Conservation (phyloP, 169 alveolate species). For the Pseudocohnilembus persalinus region DNA sequence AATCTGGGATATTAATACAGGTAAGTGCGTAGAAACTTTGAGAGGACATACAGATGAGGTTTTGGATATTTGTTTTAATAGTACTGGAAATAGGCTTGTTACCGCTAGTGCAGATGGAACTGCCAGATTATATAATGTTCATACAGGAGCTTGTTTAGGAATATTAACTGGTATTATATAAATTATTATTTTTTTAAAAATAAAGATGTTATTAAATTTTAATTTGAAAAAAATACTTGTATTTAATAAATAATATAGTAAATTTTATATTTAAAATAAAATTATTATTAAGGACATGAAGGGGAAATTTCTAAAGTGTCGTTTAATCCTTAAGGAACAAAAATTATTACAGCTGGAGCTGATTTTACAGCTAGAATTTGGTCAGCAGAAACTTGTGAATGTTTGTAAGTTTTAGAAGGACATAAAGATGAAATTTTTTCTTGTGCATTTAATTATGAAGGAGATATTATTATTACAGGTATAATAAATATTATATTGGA, state of each 20-base stretch:
- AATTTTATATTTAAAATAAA: background rate
- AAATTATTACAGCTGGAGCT: constrained; percentile 83
- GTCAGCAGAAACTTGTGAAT: constrained; percentile 84
- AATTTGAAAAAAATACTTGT: too few relatives aligned
- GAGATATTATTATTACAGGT: constrained; percentile 87
- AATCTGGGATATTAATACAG: constrained; percentile 61
- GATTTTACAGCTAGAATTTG: constrained; percentile 85
- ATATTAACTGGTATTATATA: constrained; percentile 45
- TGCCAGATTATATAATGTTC: constrained; percentile 85
- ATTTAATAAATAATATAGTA: too few relatives aligned
- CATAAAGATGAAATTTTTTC: constrained; percentile 84
- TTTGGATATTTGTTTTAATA: constrained; percentile 83
- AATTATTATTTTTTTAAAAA: too few relatives aligned
- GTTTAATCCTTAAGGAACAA: constrained; percentile 86
- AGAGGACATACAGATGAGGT: constrained; percentile 87
- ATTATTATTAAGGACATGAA: constrained; percentile 74
- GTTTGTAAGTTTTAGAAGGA: constrained; percentile 79
- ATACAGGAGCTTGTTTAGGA: constrained; percentile 80
- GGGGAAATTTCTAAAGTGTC: constrained; percentile 86
- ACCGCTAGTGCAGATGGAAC: constrained; percentile 87
- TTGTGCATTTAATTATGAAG: constrained; percentile 89
- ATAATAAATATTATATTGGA: background rate
- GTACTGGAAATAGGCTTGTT: constrained; percentile 85
- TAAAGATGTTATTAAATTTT: too few relatives aligned
- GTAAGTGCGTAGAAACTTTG: constrained; percentile 78